Evolutionary conservation across 495 filamentous ascomycete species (phyloP).

Genomic region (Xylaria venustula): DNA sequence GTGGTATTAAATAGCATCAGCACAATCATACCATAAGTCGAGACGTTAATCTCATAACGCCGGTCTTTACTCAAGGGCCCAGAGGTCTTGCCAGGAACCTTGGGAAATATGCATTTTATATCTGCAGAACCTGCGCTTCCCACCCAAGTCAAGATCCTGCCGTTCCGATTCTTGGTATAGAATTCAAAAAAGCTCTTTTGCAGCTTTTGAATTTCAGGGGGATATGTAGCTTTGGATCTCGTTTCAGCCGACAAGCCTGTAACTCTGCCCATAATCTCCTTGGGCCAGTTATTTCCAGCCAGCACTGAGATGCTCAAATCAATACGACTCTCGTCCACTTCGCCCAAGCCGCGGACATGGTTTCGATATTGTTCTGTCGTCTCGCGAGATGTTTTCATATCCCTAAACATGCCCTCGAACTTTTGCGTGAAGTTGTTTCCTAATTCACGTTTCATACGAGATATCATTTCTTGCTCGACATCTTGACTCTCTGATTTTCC

Average conservation of each 20-base stretch:
- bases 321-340: constrained; percentile 63
- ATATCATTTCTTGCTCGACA: constrained; percentile 92
- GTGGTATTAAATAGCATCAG: constrained; percentile 87
- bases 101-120: constrained; percentile 74
- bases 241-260: constrained; percentile 46
- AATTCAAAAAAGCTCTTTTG: constrained; percentile 87
- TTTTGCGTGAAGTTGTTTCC: constrained; percentile 91
- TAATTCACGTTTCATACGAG: constrained; percentile 91
- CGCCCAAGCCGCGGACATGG: constrained; percentile 62
- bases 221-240: constrained; percentile 62
- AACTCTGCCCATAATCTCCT: constrained; percentile 68
- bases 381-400: constrained; percentile 89
- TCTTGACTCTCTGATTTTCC: constrained; percentile 84
- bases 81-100: constrained; percentile 60
- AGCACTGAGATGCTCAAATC: constrained; percentile 83
- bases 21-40: constrained; percentile 90
- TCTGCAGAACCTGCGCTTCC: constrained; percentile 72
- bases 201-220: constrained; percentile 68
- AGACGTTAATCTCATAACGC: constrained; percentile 85
- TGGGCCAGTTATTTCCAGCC: constrained; percentile 92
- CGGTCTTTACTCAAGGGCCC: constrained; percentile 63
- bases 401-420: constrained; percentile 97
- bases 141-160: constrained; percentile 83
- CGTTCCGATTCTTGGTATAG: constrained; percentile 84
- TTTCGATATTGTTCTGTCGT: constrained; percentile 72